phyloP scores from a whole-genome alignment of 805 yeast species.

The Metschnikowia matae region DNA sequence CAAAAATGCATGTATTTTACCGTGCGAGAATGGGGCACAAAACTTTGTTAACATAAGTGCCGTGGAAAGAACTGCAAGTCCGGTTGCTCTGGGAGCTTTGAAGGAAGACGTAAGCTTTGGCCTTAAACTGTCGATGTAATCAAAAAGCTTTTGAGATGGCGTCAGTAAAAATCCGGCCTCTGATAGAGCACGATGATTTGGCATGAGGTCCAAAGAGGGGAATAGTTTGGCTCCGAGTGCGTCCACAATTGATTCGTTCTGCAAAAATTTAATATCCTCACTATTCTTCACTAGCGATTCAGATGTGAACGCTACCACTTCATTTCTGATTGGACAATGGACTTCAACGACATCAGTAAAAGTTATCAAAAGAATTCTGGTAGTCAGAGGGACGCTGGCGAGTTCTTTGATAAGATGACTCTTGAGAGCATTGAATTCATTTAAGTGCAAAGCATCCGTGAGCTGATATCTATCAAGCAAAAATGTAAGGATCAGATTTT shows the following conservation, averaged over 20 bases:
- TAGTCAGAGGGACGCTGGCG: conserved; percentile 14
- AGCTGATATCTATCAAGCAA: conserved; percentile 32
- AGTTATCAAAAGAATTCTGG: conserved; percentile 24
- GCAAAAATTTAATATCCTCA: background rate
- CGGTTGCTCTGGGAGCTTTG: conserved; percentile 34
- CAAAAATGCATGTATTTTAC: conserved; percentile 27
- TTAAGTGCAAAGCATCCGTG: conserved; percentile 17
- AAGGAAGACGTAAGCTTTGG: conserved; percentile 25
- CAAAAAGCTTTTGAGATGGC: conserved; percentile 8
- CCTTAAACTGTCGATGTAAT: conserved; percentile 12
- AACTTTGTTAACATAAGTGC: conserved; percentile 19
- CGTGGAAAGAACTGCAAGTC: conserved; percentile 29
- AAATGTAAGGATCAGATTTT: conserved; percentile 15
- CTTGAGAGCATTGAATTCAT: conserved; percentile 14
- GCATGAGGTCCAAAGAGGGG: background rate
- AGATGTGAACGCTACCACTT: background rate
- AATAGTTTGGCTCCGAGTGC: conserved; percentile 8
- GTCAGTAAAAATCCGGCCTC: conserved; percentile 5
- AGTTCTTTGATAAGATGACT: conserved; percentile 13
- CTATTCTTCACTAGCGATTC: background rate
- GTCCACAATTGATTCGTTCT: conserved; percentile 4
- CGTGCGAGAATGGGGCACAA: conserved; percentile 22
- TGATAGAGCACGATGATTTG: background rate
- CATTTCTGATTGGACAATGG: conserved; percentile 12
- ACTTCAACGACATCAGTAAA: conserved; percentile 26